Evolutionary conservation across 2,329 filamentous ascomycete genomes (phyloP), one percentile per base, ranked within the genome.

Genomic region (Hortaea sp.): DNA sequence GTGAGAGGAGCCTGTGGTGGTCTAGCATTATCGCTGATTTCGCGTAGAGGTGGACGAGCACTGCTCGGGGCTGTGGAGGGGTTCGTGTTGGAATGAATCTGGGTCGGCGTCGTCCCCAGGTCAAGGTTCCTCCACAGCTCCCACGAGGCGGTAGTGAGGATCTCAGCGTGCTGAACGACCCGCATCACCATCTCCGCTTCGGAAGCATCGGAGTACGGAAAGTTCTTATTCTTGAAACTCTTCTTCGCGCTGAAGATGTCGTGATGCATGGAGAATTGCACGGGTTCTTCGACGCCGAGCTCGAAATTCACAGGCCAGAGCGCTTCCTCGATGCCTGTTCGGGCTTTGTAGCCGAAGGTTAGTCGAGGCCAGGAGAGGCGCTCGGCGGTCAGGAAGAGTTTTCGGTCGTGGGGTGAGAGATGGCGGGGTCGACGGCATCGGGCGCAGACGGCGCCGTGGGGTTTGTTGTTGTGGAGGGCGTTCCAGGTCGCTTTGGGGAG

Each of bases 381-480:
- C 37, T 56, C 52, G 13, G 54, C 50, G 5, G 53, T 53, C 7
- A 54, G 50, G 31, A 52, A 56, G n/a, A 56, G 43, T 47, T 56
- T 56, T 31, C 48, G 42, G 30, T 54, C 50, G 39, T 51, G 50
- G 28, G 45, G 30, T 29, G 46, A 51, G 3, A 45, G 42, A 6
- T 13, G 7, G 20, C 48, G 45, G 5, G 49, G 45, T 35, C 49
- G 52, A 2, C 46, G 50, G 41, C 53, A 54, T 39, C 43, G 44
- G 6, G 53, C 28, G 37, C 50, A 56, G 6, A 54, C 39, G 7
- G 44, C 48, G 7, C 44, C 48, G 5, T 50, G 46, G 5, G 42
- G 13, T n/a, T 46, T 42, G 27, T 49, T 47, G 29, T 44, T 42
- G 42, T 47, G 49, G n/a, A 56, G 41, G 37, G 49, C 45, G 34